phyloP scores from a whole-genome alignment of 1,139 yeast species.

The Debaryomyces coudertii region DNA sequence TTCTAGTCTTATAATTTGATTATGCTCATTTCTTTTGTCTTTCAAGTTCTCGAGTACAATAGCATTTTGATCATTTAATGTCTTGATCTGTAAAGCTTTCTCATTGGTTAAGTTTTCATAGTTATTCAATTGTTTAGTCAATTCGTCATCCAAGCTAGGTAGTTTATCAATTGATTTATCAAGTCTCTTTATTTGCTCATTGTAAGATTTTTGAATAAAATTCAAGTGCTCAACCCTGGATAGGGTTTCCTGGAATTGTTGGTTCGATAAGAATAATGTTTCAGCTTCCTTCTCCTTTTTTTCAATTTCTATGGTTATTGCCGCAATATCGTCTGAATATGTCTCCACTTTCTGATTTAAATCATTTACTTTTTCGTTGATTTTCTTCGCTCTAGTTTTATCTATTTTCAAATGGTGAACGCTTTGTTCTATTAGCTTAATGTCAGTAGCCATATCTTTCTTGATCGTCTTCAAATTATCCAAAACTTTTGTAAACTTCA shows the following conservation, averaged over 20 bases:
- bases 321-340: constrained; percentile 53
- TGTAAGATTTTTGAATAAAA: constrained; percentile 47
- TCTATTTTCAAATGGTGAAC: constrained; percentile 78
- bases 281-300: constrained; percentile 62
- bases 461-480: constrained; percentile 76
- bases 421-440: constrained; percentile 73
- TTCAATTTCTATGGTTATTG: constrained; percentile 53
- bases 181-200: constrained; percentile 54
- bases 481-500: constrained; percentile 87
- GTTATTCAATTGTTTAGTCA: constrained; percentile 53
- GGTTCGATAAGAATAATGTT: constrained; percentile 71
- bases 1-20: constrained; percentile 49
- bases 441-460: constrained; percentile 76
- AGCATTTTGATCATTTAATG: constrained; percentile 16
- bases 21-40: constrained; percentile 35
- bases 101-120: constrained; percentile 52
- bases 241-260: constrained; percentile 74
- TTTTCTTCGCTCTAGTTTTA: constrained; percentile 68
- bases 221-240: constrained; percentile 63
- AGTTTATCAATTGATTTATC: constrained; percentile 48
- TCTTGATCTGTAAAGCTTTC: constrained; percentile 32
- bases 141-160: constrained; percentile 52
- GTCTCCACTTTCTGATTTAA: constrained; percentile 48
- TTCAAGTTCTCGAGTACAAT: constrained; percentile 22
- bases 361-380: constrained; percentile 50